Conservation (phyloP, 257 asterid genomes). For the Jasminum sambac region DNA sequence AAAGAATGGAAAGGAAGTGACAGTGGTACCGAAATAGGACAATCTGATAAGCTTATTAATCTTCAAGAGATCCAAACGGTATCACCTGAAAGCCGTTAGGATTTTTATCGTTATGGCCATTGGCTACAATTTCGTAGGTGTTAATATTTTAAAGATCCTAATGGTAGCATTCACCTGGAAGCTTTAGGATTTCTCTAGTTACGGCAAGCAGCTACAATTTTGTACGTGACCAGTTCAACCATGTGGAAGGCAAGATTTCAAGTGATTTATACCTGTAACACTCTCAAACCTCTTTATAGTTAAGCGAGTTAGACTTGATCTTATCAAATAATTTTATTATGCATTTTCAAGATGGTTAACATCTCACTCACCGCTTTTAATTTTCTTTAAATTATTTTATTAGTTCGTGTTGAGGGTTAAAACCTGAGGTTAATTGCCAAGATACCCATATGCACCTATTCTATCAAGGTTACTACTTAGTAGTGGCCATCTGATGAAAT, state of each 20-base stretch:
- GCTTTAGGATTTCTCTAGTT: background rate
- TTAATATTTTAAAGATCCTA: background rate
- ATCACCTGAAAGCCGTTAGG: background rate
- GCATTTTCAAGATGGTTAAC: background rate
- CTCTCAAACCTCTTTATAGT: background rate
- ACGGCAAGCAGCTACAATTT: background rate
- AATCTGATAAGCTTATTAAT: background rate
- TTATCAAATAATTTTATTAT: background rate
- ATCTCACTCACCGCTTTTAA: background rate
- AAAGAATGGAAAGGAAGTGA: background rate
- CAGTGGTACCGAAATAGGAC: background rate
- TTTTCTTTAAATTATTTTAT: background rate
- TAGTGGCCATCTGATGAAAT: slow-evolving; percentile 15
- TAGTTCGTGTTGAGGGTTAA: background rate
- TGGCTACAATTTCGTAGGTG: background rate
- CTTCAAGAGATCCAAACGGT: background rate
- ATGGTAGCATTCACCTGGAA: background rate
- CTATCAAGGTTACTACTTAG: slow-evolving; percentile 1
- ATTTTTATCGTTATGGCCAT: background rate
- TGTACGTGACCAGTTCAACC: background rate
- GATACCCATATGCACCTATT: background rate
- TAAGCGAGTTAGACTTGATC: background rate
- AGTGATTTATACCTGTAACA: background rate
- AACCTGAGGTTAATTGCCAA: background rate
- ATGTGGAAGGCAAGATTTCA: background rate